phyloP scores from a whole-genome alignment of 2,329 filamentous ascomycete species.

The Colletotrichum sp. region DNA sequence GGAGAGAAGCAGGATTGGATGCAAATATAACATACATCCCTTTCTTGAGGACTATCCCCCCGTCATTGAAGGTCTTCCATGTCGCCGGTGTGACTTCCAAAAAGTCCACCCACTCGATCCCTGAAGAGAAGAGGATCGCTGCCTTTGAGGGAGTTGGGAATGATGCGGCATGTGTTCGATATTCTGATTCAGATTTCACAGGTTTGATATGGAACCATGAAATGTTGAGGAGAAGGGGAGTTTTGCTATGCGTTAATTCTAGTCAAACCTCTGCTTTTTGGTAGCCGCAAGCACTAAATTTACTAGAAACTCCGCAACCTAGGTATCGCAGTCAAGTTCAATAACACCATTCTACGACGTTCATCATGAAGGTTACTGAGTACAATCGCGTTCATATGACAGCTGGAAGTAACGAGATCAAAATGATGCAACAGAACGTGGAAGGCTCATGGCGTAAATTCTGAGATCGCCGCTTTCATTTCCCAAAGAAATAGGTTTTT shows the following conservation, averaged over 20 bases:
- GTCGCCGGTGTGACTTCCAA: background rate
- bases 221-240: background rate
- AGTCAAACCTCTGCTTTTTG: background rate
- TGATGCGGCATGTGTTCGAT: accelerated
- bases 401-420: background rate
- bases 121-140: background rate
- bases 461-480: accelerated
- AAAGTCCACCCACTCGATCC: background rate
- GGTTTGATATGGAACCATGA: background rate
- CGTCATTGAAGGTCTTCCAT: background rate
- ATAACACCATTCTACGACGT: background rate
- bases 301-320: background rate
- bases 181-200: background rate
- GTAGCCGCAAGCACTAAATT: accelerated
- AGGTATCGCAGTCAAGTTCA: background rate
- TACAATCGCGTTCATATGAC: background rate
- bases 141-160: background rate
- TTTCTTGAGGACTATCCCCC: background rate
- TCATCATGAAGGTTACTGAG: background rate
- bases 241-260: accelerated
- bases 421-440: background rate
- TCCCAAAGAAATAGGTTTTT: background rate
- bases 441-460: background rate
- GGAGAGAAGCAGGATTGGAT: background rate
- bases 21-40: background rate